phyloP scores from a whole-genome alignment of 192 early-diverging fungal species.

The Lobulomyces angularis region DNA sequence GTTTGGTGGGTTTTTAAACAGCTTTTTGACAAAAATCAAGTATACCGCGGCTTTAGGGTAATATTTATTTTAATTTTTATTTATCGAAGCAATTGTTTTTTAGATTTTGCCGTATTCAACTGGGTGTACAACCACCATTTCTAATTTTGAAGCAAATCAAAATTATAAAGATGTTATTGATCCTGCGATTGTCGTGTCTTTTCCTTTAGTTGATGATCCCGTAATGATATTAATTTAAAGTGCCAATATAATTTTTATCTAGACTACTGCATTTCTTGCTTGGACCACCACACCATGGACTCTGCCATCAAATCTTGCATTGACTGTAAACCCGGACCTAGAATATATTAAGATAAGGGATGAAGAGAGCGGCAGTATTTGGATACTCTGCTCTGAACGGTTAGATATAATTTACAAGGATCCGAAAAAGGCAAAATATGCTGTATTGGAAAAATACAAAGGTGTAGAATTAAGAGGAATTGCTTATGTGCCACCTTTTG shows the following conservation, averaged over 20 bases:
- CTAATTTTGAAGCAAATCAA: conserved; percentile 93
- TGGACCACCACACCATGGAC: conserved; percentile 99
- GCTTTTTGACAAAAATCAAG: conserved; percentile 84
- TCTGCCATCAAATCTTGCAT: conserved; percentile 84
- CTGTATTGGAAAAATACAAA: conserved; percentile 61
- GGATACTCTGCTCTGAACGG: conserved; percentile 76
- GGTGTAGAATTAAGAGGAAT: conserved; percentile 71
- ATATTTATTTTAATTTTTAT: background rate
- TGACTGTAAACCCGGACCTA: conserved; percentile 84
- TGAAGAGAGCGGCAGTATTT: conserved; percentile 65
- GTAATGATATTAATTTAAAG: conserved; percentile 1
- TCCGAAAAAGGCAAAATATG: conserved; percentile 86
- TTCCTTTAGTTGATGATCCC: conserved; percentile 1
- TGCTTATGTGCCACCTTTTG: conserved; percentile 84
- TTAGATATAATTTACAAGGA: conserved; percentile 87
- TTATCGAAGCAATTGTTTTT: conserved; percentile 6
- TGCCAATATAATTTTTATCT: conserved; percentile 52
- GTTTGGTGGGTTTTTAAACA: conserved; percentile 99
- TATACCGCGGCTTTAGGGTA: conserved; percentile 84
- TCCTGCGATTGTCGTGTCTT: conserved; percentile 50
- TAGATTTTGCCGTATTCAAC: conserved; percentile 93
- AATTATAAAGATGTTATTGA: conserved; percentile 98
- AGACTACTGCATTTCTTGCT: conserved; percentile 67
- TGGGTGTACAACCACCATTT: conserved; percentile 77
- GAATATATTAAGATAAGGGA: conserved; percentile 93